Evolutionary conservation across 495 filamentous ascomycete genomes (phyloP).

Genomic region (Entonaema liquescens): DNA sequence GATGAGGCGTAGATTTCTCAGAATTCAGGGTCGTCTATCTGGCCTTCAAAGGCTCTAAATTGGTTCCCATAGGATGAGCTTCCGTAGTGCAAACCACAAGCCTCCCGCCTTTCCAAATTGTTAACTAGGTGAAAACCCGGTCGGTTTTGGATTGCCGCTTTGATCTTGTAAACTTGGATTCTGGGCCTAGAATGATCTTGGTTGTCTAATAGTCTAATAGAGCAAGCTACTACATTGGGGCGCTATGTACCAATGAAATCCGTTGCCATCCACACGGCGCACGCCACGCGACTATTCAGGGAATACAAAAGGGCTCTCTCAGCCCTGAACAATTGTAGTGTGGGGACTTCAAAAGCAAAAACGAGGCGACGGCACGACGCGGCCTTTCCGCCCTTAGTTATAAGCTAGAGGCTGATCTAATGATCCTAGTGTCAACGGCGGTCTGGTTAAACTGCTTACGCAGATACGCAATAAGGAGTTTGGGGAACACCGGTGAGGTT

Average conservation of each 20-base stretch:
- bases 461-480: not conserved
- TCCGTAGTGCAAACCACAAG: not conserved
- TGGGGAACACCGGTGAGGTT: not conserved
- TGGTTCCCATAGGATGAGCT: slow-evolving; percentile 4
- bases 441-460: slow-evolving; percentile 6
- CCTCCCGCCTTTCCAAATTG: slow-evolving; percentile 3
- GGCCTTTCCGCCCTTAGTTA: slow-evolving; percentile 26
- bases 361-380: slow-evolving; percentile 23
- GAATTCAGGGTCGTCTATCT: not conserved
- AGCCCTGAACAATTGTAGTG: not conserved
- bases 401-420: slow-evolving; percentile 8
- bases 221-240: not conserved
- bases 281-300: slow-evolving; percentile 16
- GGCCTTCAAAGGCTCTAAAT: not conserved
- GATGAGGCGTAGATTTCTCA: not conserved
- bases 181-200: slow-evolving; percentile 2
- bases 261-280: slow-evolving; percentile 16
- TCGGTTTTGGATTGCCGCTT: not conserved
- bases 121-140: slow-evolving; percentile 1
- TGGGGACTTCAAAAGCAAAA: slow-evolving; percentile 15
- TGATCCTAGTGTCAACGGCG: not conserved
- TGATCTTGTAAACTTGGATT: not conserved
- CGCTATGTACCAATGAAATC: slow-evolving; percentile 18
- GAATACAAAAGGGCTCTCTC: not conserved
- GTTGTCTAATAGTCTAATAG: not conserved